A percentile compares a stretch with the other conserved stretches of the same genome.
These are phyloP conservation scores for Laetiporus sulphureus DNA, from an alignment of 1,284 basidiomycete genomes.

Conservation along the genomic window DNA sequence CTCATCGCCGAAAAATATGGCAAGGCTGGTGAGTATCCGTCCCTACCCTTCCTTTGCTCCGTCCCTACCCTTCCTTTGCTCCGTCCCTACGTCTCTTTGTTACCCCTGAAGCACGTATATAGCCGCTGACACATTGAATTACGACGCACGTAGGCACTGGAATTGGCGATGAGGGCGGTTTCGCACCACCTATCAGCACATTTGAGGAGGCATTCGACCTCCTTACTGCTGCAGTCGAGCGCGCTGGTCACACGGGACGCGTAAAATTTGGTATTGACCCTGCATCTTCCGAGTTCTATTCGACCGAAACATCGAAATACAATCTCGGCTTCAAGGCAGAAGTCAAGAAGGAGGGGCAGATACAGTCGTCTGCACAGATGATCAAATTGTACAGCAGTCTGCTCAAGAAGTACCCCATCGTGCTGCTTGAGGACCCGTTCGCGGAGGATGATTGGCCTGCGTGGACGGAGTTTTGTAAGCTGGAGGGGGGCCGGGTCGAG, in stretches of 20 bases:
- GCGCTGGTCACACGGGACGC: constrained; percentile 97
- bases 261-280: constrained; percentile 99
- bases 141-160: too few relatives aligned
- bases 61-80: too few relatives aligned
- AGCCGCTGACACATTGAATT: too few relatives aligned
- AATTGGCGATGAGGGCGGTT: constrained; percentile 99
- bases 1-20: constrained; percentile 99
- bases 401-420: constrained; percentile 90
- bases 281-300: constrained; percentile 99
- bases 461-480: constrained; percentile 96
- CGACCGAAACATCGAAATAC: constrained; percentile 99
- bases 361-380: constrained; percentile 90
- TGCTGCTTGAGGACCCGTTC: constrained; percentile 99
- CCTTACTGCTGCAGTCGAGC: constrained; percentile 92
- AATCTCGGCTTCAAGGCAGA: constrained; percentile 99
- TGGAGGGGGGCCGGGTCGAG: constrained; percentile 68
- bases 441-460: constrained; percentile 99
- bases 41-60: too few relatives aligned
- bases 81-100: too few relatives aligned
- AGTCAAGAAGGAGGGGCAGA: constrained; percentile 95
- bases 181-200: constrained; percentile 95
- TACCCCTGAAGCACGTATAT: too few relatives aligned
- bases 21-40: constrained; percentile 75
- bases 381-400: constrained; percentile 89
- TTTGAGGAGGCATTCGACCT: constrained; percentile 98